A percentile compares a stretch with the other conserved stretches of the same genome.
These are phyloP conservation scores for Kwoniella mangroviensis DNA, from an alignment of 768 basidiomycete genomes.

Conservation along the genomic window DNA sequence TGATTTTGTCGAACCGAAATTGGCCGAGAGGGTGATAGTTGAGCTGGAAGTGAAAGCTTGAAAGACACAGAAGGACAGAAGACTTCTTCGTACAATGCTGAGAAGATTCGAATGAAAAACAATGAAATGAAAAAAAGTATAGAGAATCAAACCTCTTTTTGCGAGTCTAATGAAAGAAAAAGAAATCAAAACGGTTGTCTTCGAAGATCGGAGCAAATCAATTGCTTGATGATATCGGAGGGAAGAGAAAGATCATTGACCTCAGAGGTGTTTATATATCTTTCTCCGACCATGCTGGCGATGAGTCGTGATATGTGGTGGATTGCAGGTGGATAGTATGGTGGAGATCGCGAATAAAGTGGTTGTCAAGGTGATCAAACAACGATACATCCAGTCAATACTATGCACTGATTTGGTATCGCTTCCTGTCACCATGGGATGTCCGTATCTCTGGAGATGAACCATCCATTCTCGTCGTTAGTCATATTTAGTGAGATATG, in stretches of 20 bases:
- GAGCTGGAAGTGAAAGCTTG: no score
- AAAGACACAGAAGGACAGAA: no score
- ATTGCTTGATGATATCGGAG: slow-evolving; percentile 8
- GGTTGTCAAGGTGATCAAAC: slow-evolving; percentile 10
- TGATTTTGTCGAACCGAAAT: not conserved
- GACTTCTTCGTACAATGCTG: no score
- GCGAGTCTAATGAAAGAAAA: not conserved
- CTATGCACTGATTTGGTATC: no score
- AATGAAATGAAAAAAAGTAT: not conserved
- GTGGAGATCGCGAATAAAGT: no score
- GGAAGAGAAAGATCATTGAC: not conserved
- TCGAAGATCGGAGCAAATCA: slow-evolving; percentile 22
- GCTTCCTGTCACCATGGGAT: not conserved
- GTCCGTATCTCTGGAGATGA: not conserved
- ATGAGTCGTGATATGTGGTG: not conserved
- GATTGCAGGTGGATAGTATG: no score
- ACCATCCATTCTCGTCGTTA: not conserved
- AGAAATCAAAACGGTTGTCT: not conserved
- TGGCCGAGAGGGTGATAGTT: no score
- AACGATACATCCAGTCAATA: no score
- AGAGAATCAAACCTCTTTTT: slow-evolving; percentile 18
- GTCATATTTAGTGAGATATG: not conserved
- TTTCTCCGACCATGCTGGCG: no score
- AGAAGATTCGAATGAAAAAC: not conserved
- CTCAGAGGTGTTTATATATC: not conserved